These are phyloP conservation scores for Gracilaria vermiculophylla DNA, from an alignment of 23 red algal genomes.

Conservation along the genomic window DNA sequence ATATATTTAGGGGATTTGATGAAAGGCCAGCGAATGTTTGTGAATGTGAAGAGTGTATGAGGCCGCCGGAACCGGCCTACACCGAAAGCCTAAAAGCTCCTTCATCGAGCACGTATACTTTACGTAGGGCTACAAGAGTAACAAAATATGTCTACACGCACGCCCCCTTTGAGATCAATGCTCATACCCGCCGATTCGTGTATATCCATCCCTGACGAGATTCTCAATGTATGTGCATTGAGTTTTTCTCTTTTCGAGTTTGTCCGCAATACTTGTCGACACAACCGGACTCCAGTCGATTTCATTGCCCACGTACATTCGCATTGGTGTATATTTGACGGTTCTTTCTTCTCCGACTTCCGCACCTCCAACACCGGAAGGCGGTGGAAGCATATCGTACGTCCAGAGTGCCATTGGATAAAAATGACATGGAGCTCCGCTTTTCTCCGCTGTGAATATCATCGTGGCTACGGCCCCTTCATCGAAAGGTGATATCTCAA, in stretches of 20 bases:
- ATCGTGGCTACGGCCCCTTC: constrained; percentile 88
- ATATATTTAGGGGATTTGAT: neutral
- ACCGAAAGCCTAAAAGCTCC: neutral
- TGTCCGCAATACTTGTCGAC: constrained; percentile 23
- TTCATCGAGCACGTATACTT: neutral
- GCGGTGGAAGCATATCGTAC: constrained; percentile 92
- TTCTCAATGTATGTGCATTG: constrained; percentile 33
- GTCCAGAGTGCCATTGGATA: constrained; percentile 96
- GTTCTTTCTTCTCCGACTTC: constrained; percentile 81
- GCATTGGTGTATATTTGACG: constrained; percentile 71
- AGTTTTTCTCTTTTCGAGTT: constrained; percentile 24
- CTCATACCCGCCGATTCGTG: constrained; percentile 60
- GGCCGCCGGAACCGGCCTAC: neutral
- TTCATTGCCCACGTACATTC: constrained; percentile 75
- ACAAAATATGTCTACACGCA: constrained; percentile 7
- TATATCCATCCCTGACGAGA: constrained; percentile 51
- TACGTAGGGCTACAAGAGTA: constrained; percentile 11
- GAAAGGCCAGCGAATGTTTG: neutral
- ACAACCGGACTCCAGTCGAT: constrained; percentile 62
- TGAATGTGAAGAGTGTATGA: neutral
- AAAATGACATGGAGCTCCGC: constrained; percentile 78
- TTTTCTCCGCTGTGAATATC: constrained; percentile 73
- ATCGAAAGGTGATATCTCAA: constrained; percentile 85
- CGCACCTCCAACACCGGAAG: constrained; percentile 73
- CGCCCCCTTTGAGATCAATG: constrained; percentile 3